Evolutionary conservation across 495 filamentous ascomycete species (phyloP).

Genomic region (Tuber microsphaerosporum): DNA sequence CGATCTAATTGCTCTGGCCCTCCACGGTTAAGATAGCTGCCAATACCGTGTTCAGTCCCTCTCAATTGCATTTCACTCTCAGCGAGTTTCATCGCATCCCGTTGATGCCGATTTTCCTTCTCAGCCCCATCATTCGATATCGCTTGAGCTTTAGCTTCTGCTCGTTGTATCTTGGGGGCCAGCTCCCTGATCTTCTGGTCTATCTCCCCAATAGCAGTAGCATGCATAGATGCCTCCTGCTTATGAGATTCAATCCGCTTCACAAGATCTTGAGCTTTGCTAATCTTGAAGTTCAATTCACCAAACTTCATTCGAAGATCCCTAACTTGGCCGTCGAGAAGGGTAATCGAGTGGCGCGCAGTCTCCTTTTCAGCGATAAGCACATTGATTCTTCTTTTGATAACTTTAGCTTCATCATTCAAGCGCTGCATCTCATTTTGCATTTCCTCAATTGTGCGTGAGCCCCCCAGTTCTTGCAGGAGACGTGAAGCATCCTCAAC

Average conservation of each 20-base stretch:
- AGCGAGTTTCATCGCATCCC: conserved; percentile 61
- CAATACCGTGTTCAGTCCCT: conserved; percentile 66
- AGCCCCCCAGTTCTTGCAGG: conserved; percentile 56
- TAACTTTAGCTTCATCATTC: conserved; percentile 58
- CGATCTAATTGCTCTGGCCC: conserved; percentile 64
- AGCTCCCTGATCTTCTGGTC: conserved; percentile 65
- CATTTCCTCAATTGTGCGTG: conserved; percentile 72
- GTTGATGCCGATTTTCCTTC: conserved; percentile 66
- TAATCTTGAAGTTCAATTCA: conserved; percentile 63
- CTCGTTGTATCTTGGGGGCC: conserved; percentile 64
- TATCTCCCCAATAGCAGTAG: conserved; percentile 41
- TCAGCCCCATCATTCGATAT: conserved; percentile 61
- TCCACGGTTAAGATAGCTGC: conserved; percentile 67
- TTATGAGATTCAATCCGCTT: conserved; percentile 61
- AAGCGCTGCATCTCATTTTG: conserved; percentile 63
- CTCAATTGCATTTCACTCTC: conserved; percentile 70
- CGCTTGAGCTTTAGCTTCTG: conserved; percentile 67
- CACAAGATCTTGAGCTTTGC: conserved; percentile 63
- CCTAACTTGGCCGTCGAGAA: conserved; percentile 63
- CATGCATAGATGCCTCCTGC: conserved; percentile 60
- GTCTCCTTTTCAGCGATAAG: conserved; percentile 64
- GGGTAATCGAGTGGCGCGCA: conserved; percentile 57
- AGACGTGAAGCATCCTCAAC: conserved; percentile 64
- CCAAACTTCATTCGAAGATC: conserved; percentile 63
- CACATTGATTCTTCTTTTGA: conserved; percentile 57